Evolutionary conservation across 345 rosid genomes (phyloP).

Genomic region (Conringia planisiliqua): DNA sequence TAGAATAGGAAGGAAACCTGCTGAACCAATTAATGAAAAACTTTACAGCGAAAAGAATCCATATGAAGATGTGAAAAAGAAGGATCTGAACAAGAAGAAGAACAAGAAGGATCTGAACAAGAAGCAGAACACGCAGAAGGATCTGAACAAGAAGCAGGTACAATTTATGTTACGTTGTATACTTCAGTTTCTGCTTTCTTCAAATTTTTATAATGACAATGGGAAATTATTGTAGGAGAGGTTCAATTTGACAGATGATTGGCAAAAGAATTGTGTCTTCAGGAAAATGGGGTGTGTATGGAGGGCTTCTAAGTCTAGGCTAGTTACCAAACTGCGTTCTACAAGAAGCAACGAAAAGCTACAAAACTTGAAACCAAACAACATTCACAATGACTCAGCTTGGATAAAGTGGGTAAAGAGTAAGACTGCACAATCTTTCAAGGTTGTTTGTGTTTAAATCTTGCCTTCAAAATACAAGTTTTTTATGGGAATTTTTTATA

Average conservation of each 20-base stretch:
- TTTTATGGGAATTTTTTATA: neutral
- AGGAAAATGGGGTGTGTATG: neutral
- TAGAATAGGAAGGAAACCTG: too few species aligned
- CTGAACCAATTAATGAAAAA: too few species aligned
- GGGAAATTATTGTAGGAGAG: neutral
- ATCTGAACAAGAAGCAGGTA: too few species aligned
- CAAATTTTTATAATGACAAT: neutral
- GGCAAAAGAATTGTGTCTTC: neutral
- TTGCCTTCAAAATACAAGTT: neutral
- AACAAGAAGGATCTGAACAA: too few species aligned
- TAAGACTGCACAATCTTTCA: neutral
- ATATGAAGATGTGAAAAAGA: too few species aligned
- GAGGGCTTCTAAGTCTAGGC: neutral
- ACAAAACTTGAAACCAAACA: too few species aligned
- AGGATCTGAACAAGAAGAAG: too few species aligned
- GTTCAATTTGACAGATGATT: neutral
- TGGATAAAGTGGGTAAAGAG: too few species aligned
- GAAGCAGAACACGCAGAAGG: too few species aligned
- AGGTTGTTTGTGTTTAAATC: neutral
- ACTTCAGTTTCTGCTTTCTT: neutral
- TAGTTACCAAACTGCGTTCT: neutral
- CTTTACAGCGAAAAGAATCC: too few species aligned
- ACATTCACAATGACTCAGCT: too few species aligned
- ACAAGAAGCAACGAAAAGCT: neutral
- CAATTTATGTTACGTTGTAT: neutral